Percentiles rank a stretch among this genome's conserved stretches.
phyloP scores from a whole-genome alignment of 306 rosid genomes.

The Cucurbita moschata region DNA sequence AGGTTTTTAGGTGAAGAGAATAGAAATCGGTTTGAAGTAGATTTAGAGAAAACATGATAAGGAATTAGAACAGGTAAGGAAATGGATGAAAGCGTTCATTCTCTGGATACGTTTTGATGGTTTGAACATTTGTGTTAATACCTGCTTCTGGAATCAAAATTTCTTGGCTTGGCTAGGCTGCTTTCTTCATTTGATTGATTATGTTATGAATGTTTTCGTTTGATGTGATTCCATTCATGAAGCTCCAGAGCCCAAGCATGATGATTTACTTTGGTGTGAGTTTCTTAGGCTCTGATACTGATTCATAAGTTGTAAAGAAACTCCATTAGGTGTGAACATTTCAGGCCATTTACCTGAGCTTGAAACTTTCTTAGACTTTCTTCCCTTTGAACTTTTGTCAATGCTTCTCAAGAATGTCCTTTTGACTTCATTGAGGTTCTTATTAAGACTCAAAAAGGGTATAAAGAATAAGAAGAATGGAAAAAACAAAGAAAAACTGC shows the following conservation, averaged over 20 bases:
- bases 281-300: not conserved
- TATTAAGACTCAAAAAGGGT: too few species aligned
- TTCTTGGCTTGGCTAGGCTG: not conserved
- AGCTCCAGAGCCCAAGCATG: not conserved
- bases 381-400: too few species aligned
- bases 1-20: not conserved
- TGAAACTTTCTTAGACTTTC: not conserved
- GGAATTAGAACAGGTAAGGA: not conserved
- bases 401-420: too few species aligned
- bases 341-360: not conserved
- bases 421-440: too few species aligned
- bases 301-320: not conserved
- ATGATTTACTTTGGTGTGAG: not conserved
- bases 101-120: not conserved
- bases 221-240: not conserved
- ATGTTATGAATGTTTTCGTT: not conserved
- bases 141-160: not conserved
- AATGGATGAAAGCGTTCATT: not conserved
- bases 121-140: not conserved
- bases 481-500: too few species aligned
- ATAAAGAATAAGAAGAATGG: too few species aligned
- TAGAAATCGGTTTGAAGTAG: not conserved
- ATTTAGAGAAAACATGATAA: not conserved
- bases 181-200: not conserved
- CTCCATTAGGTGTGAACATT: not conserved